Conservation (phyloP, 202 grass and related monocot species). For the Carex sylvatica region DNA sequence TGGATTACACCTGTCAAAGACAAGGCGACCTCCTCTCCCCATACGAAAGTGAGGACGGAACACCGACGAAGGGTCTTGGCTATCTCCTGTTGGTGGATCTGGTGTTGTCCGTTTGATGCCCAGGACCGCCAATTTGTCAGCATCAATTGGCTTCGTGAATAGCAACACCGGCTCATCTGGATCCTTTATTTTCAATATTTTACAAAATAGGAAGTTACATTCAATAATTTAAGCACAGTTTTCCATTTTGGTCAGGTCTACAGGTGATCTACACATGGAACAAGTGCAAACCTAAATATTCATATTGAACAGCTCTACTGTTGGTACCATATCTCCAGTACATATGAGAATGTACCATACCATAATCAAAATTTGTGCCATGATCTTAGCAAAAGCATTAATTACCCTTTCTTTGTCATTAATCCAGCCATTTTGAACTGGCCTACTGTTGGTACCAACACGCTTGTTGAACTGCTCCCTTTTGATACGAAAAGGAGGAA, state of each 20-base stretch:
- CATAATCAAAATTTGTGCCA: constrained; percentile 1
- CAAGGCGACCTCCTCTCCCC: constrained; percentile 84
- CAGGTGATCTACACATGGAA: not conserved
- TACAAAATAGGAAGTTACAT: not conserved
- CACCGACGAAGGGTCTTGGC: constrained; percentile 37
- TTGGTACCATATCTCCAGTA: not conserved
- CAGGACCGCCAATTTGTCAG: constrained; percentile 56
- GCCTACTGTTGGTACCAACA: constrained; percentile 23
- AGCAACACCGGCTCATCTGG: constrained; percentile 75
- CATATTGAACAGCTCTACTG: no score
- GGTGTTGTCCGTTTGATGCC: constrained; percentile 47
- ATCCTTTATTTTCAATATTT: constrained; percentile 50
- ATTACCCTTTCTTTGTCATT: constrained; percentile 46
- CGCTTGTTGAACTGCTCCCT: constrained; percentile 64
- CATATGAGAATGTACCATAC: not conserved
- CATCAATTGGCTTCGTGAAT: constrained; percentile 79
- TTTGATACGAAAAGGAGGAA: constrained; percentile 66
- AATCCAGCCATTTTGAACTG: constrained; percentile 70
- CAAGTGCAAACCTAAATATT: not conserved
- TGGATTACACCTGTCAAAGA: constrained; percentile 87
- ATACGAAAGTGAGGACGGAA: constrained; percentile 72
- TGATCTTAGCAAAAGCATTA: constrained; percentile 13
- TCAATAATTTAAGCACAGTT: not conserved
- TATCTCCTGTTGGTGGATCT: constrained; percentile 50
- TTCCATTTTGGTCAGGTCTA: not conserved